Evolutionary conservation across 148 eudicot genomes (phyloP), one percentile per base, ranked within the genome.

Genomic region (Vaccinium vitisidaea): DNA sequence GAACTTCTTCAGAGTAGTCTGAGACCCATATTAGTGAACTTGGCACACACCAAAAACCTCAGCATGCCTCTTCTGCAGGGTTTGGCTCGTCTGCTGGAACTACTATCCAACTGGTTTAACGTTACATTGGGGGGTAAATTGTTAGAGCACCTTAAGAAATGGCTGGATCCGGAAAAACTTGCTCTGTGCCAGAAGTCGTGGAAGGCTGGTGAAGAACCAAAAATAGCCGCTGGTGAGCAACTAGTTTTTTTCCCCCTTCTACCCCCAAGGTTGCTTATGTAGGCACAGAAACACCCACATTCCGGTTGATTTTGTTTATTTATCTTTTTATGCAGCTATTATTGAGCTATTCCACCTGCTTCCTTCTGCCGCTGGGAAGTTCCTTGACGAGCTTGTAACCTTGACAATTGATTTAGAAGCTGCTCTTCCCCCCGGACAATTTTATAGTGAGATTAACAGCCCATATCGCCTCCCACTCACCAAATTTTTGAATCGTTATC

Each of bases 141-240:
- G 90, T 87, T 97, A 91, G 99, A 97, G 88, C 99, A 97, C 91
- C 94, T 97, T 36, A 97, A 93, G 88, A 95, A 93, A 88, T 95
- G 98, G 98, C 87, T 95, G 85, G 98, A 97, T 86, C 99, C 99
- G 19, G 99, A 97, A 83, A 97, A 97, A 84, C 96, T 97, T 81
- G 98, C 98, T 11, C 98, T 92, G 90, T 85, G 91, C 84, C 98
- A 97, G 90, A 97, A 95, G 88, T 83, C 94, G 4, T 97, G 99
- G 99, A 97, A 95, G 89, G 89, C 96, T 87, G 99, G 98, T 82
- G 99, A 97, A 87, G 99, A 97, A 89, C 98, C 98, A 13, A 97
- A 97, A 88, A 91, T 97, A 86, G 99, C 99, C 84, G 98, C 99
- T 86, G 99, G 99, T 93, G 55, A 85, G 82, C 48, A 71, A 81